These are phyloP conservation scores for Karstenula rhodostoma DNA, from an alignment of 2,329 filamentous ascomycete species.

Conservation along the genomic window DNA sequence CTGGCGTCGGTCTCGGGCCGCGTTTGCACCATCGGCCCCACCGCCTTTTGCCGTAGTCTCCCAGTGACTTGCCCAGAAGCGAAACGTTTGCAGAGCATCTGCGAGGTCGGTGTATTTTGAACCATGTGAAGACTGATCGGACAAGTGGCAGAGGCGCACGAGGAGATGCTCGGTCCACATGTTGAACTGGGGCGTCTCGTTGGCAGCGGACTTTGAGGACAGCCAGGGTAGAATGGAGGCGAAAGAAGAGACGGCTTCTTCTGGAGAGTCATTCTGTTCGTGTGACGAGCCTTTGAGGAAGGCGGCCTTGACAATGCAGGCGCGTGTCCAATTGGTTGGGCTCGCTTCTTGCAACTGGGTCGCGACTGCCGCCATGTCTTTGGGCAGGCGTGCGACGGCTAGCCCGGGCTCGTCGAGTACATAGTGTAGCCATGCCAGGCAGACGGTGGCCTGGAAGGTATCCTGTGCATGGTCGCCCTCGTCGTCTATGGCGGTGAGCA, in stretches of 20 bases:
- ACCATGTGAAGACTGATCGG: slow-evolving; percentile 63
- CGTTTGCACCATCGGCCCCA: slow-evolving; percentile 27
- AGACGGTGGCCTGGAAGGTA: slow-evolving; percentile 79
- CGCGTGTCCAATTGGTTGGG: slow-evolving; percentile 78
- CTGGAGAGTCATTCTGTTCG: slow-evolving; percentile 49
- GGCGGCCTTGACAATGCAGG: slow-evolving; percentile 79
- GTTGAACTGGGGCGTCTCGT: slow-evolving; percentile 64
- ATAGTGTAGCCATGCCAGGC: slow-evolving; percentile 87
- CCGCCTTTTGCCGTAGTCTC: slow-evolving; percentile 34
- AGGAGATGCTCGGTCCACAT: slow-evolving; percentile 83
- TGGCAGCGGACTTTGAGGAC: slow-evolving; percentile 61
- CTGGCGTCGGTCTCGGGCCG: slow-evolving; percentile 59
- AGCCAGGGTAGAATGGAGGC: slow-evolving; percentile 72
- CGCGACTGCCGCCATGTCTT: slow-evolving; percentile 58
- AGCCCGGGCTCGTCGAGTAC: slow-evolving; percentile 72
- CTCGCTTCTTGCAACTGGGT: slow-evolving; percentile 45
- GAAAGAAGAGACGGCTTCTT: slow-evolving; percentile 73
- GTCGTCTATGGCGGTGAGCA: slow-evolving; percentile 51
- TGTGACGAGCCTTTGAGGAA: slow-evolving; percentile 71
- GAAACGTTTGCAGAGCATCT: slow-evolving; percentile 58
- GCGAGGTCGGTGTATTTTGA: slow-evolving; percentile 36
- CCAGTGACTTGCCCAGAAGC: slow-evolving; percentile 76
- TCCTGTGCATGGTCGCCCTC: slow-evolving; percentile 60
- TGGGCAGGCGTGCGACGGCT: slow-evolving; percentile 69
- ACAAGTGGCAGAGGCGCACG: slow-evolving; percentile 76